These are phyloP conservation scores for Mollisia scopiformis DNA, from an alignment of 2,329 filamentous ascomycete species.

Conservation along the genomic window DNA sequence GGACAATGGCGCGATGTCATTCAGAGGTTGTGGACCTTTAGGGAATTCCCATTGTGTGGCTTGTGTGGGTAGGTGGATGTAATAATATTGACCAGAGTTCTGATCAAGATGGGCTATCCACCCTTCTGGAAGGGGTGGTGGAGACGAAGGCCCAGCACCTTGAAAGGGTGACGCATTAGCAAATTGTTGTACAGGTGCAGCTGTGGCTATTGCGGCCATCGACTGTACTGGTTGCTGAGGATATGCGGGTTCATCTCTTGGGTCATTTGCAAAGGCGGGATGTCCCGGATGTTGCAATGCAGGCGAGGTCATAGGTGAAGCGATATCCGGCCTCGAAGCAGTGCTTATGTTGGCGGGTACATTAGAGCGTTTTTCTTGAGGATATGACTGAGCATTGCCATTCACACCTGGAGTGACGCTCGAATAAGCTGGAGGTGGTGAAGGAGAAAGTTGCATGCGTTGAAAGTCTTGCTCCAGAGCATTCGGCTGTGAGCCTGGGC, in stretches of 20 bases:
- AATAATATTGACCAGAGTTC: conserved; percentile 97
- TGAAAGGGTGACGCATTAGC: conserved; percentile 44
- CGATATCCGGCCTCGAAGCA: conserved; percentile 38
- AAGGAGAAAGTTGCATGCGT: conserved; percentile 77
- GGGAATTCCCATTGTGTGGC: conserved; percentile 99
- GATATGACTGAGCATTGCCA: conserved; percentile 59
- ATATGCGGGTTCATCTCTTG: conserved; percentile 47
- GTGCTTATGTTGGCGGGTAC: conserved; percentile 32
- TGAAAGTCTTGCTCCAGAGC: conserved; percentile 87
- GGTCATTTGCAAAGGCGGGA: conserved; percentile 90
- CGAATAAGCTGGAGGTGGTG: conserved; percentile 94
- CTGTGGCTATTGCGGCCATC: conserved; percentile 19
- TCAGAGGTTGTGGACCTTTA: conserved; percentile 89
- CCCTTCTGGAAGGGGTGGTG: conserved; percentile 91
- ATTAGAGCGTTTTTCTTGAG: conserved; percentile 69
- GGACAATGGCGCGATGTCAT: conserved; percentile 80
- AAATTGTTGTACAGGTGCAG: conserved; percentile 30
- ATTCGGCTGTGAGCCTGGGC: conserved; percentile 55
- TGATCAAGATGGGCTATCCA: conserved; percentile 98
- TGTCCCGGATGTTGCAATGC: conserved; percentile 65
- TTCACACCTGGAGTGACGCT: conserved; percentile 63
- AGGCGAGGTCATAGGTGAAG: conserved; percentile 38
- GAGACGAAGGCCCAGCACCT: conserved; percentile 71
- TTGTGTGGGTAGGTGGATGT: conserved; percentile 93
- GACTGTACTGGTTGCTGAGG: conserved; percentile 31